phyloP scores from a whole-genome alignment of 2,329 filamentous ascomycete genomes.

The Pseudogymnoascus pannorum region DNA sequence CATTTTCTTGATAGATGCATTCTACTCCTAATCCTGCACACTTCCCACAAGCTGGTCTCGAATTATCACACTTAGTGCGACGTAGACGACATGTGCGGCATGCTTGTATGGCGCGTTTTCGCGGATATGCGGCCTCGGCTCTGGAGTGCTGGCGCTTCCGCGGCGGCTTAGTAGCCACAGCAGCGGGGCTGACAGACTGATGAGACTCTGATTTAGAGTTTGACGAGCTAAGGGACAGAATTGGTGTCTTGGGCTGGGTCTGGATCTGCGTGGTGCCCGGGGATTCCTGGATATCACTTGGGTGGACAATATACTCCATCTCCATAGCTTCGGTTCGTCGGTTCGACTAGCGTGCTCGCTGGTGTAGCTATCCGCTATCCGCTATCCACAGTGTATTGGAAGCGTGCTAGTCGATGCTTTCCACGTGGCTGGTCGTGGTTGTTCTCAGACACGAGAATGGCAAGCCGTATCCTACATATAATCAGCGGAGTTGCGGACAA shows the following conservation, averaged over 20 bases:
- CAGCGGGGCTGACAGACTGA: not conserved
- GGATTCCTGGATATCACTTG: slow-evolving; percentile 7
- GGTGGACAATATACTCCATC: slow-evolving; percentile 8
- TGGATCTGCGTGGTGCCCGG: not conserved
- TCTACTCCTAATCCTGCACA: slow-evolving; percentile 28
- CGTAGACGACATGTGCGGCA: slow-evolving; percentile 29
- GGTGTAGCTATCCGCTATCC: not conserved
- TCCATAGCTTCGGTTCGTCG: slow-evolving; percentile 4
- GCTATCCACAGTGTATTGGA: not conserved
- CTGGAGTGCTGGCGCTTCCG: slow-evolving; percentile 1
- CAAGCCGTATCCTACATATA: not conserved
- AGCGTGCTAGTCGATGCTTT: not conserved
- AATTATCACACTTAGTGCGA: slow-evolving; percentile 30
- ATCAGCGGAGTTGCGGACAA: slow-evolving; percentile 5
- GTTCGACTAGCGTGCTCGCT: not conserved
- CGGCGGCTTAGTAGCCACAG: slow-evolving; percentile 3
- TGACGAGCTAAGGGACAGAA: not conserved
- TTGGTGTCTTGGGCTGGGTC: not conserved
- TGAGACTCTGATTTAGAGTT: not conserved
- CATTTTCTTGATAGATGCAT: slow-evolving; percentile 23
- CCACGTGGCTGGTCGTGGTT: not conserved
- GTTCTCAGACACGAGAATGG: slow-evolving; percentile 1
- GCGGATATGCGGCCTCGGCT: slow-evolving; percentile 16
- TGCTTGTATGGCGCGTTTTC: slow-evolving; percentile 29
- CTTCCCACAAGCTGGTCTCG: slow-evolving; percentile 26